Evolutionary conservation across 2,329 filamentous ascomycete genomes (phyloP).

Genomic region (Lizonia empirigonia): DNA sequence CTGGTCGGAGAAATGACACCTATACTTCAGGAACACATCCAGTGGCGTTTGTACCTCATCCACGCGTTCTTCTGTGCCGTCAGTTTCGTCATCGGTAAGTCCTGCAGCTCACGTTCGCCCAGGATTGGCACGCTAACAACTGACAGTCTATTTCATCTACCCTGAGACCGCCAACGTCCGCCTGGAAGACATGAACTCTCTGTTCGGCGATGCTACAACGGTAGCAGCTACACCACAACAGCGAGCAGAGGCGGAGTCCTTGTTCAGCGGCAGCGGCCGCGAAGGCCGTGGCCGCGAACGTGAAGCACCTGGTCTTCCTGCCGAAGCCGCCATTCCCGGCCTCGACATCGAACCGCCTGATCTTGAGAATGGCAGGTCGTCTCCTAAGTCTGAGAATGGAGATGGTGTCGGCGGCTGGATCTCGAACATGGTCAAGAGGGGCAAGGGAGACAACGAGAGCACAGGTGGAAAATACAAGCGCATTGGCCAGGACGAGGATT

Average conservation of each 20-base stretch:
- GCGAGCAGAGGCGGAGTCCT: conserved; percentile 78
- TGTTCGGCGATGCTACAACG: conserved; percentile 93
- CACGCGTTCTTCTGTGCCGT: conserved; percentile 96
- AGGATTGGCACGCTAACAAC: conserved; percentile 26
- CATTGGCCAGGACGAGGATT: conserved; percentile 51
- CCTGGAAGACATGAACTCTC: conserved; percentile 92
- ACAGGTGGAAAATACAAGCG: conserved; percentile 54
- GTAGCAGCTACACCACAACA: conserved; percentile 79
- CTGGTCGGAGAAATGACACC: conserved; percentile 95
- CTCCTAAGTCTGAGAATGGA: conserved; percentile 33
- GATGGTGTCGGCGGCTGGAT: conserved; percentile 74
- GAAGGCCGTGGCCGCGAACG: conserved; percentile 44
- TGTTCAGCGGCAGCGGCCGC: conserved; percentile 71
- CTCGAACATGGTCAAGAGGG: conserved; percentile 66
- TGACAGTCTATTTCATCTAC: conserved; percentile 91
- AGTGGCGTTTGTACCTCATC: conserved; percentile 91
- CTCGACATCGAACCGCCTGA: conserved; percentile 81
- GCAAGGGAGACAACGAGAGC: conserved; percentile 52
- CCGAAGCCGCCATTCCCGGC: conserved; percentile 73
- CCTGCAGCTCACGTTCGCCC: not conserved
- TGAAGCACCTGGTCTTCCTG: conserved; percentile 51
- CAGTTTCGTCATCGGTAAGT: conserved; percentile 94
- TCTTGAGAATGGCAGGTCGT: conserved; percentile 58
- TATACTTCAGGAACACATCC: conserved; percentile 86
- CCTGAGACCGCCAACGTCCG: conserved; percentile 95